Evolutionary conservation across 148 eudicot genomes (phyloP), one percentile per base, ranked within the genome.

Genomic region (Simmondsia chinensis): DNA sequence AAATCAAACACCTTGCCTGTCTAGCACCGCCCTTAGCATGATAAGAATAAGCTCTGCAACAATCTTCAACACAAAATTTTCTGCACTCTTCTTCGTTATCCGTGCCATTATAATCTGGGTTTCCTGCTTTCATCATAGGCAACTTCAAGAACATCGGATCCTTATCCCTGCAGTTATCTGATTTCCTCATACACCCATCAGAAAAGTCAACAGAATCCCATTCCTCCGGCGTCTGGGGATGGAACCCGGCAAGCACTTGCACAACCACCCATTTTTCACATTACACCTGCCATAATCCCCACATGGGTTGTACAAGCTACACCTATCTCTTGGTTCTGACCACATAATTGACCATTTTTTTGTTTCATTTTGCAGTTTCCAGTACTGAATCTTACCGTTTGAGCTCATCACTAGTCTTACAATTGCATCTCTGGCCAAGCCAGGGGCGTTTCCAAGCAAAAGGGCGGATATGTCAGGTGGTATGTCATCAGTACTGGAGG

Each of bases 311-410:
- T 33, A 14, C 2, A 28, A 8, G 26, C 57, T 43, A 31, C 65
- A 60, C 57, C 41, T 36, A 35, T 60, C 65, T 44, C 44, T 36
- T 11, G 57, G 57, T 39, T 34, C 65, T n/a, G 6, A 27, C 65
- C 57, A 60, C 24, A 33, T 6, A 9, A 51, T 10, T 7, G 6
- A 4, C 65, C 65, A 60, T 15, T 20, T 24, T 13, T 6, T n/a
- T n/a, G n/a, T 1, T 22, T 26, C 0, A 24, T 15, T 16, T 12
- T n/a, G 38, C 14, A 7, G 11, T 15, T 51, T 47, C 65, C 65
- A 51, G 2, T 49, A 52, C 43, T 69, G 72, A 41, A 74, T 19
- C 42, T 46, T 33, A 38, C 75, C 75, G 5, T 63, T 53, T 20
- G 24, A 39, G 38, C 39, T 33, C 21, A 65, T 52, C 32, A 58